A percentile compares a stretch with the other conserved stretches of the same genome.
phyloP scores from a whole-genome alignment of 805 yeast genomes.

The Sugiyamaella lignohabitans region DNA sequence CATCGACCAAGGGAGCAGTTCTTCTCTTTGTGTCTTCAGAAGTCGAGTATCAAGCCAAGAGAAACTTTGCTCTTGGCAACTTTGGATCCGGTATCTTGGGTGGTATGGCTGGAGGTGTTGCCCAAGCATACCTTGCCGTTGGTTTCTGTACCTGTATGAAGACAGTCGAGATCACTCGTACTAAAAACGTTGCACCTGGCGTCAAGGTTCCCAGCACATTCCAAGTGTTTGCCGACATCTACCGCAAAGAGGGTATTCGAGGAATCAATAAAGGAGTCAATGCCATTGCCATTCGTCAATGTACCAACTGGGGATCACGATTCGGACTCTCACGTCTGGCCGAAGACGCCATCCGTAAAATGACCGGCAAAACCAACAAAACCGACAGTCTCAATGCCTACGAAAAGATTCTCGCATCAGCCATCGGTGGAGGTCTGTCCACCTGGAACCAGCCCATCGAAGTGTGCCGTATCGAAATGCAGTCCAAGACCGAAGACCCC shows the following conservation, averaged over 20 bases:
- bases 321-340: constrained; percentile 90
- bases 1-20: constrained; percentile 98
- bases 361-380: constrained; percentile 50
- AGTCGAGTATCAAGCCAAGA: constrained; percentile 70
- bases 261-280: constrained; percentile 98
- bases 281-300: constrained; percentile 97
- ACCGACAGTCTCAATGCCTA: constrained; percentile 59
- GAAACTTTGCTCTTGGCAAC: constrained; percentile 49
- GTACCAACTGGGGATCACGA: constrained; percentile 99
- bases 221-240: constrained; percentile 81
- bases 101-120: constrained; percentile 93
- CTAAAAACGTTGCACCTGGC: constrained; percentile 68
- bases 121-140: constrained; percentile 92
- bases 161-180: constrained; percentile 93
- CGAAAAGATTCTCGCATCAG: constrained; percentile 81
- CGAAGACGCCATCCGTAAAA: constrained; percentile 69
- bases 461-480: constrained; percentile 97
- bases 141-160: constrained; percentile 99
- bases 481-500: constrained; percentile 87
- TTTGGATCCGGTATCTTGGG: constrained; percentile 90
- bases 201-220: constrained; percentile 67
- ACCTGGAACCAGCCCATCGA: constrained; percentile 99
- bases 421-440: constrained; percentile 92
- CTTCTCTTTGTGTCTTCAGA: constrained; percentile 87
- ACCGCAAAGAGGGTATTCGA: constrained; percentile 75